Percentiles rank a stretch among this genome's conserved stretches.
Evolutionary conservation across 768 basidiomycete species (phyloP).

Genomic region (Saitozyma podzolica): DNA sequence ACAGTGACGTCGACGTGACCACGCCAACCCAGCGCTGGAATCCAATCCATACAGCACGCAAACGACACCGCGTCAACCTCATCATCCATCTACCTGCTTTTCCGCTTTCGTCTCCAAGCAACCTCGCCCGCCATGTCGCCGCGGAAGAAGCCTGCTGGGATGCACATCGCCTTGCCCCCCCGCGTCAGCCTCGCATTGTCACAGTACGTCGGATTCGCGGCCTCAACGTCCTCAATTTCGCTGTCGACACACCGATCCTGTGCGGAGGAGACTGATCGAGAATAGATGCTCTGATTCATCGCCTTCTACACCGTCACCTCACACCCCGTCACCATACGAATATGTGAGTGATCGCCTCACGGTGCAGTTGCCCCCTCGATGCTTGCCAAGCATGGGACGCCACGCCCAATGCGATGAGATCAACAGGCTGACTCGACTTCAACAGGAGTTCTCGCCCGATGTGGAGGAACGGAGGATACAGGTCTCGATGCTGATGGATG

Average conservation of each 20-base stretch:
- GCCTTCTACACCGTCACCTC: slow-evolving; percentile 29
- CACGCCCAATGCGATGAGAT: too few species aligned
- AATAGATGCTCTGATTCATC: slow-evolving; percentile 20
- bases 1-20: too few species aligned
- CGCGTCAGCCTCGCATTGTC: slow-evolving; percentile 7
- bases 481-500: slow-evolving; percentile 7
- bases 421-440: neutral
- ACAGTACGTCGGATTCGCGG: slow-evolving; percentile 12
- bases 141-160: slow-evolving; percentile 1
- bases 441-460: slow-evolving; percentile 3
- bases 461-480: neutral
- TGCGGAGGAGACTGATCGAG: neutral
- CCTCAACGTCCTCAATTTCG: neutral
- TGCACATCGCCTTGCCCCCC: slow-evolving; percentile 25
- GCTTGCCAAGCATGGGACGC: too few species aligned
- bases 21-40: neutral
- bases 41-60: neutral
- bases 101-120: neutral
- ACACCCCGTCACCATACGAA: slow-evolving; percentile 38
- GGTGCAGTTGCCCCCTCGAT: too few species aligned
- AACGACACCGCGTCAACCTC: neutral
- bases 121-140: neutral
- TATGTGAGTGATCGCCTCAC: slow-evolving; percentile 5
- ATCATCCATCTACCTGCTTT: neutral
- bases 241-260: neutral